Evolutionary conservation across 305 asterid genomes (phyloP), one percentile per base, ranked within the genome.

Genomic region (Fraxinus baroniana): DNA sequence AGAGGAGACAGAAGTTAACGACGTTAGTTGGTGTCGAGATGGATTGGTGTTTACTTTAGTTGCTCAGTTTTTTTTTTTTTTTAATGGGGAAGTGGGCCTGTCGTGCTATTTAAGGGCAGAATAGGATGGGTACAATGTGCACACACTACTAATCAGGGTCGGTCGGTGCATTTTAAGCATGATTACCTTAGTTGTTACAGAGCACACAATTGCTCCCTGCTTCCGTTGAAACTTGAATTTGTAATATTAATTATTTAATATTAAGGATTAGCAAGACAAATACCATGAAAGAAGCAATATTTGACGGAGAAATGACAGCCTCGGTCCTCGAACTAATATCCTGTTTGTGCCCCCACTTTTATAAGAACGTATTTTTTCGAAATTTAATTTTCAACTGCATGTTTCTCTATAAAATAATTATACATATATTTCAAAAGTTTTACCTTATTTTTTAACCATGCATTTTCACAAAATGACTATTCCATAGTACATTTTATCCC

Each of bases 31-130:
- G 83, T 86, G 92, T 84, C 87, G 78, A 8, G 12, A 64, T 37
- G 28, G 33, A 66, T 66, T 66, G 73, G 36, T 90, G 92, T 84
- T 49, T 81, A 91, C 87, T 88, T 39, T 62, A 85, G 78, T 79
- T 86, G 90, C 15, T 85, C 84, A 35, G 80, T 80, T 87, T 83
- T 77, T 60, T n/a, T n/a, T n/a, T n/a, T n/a, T n/a, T n/a, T n/a
- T n/a, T n/a, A n/a, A 79, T 80, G 84, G 88, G 86, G 84, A 85
- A 79, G 44, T 76, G 87, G 83, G 52, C 78, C 30, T 92, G 97
- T 92, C 91, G 87, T 89, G 91, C 88, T 88, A 84, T 78, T 83
- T 79, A 88, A 89, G 87, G 91, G 94, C 94, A 93, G 74, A 44
- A 78, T 64, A 44, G 78, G 86, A 85, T 90, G 89, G 87, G 55